These are phyloP conservation scores for Leptomonas pyrrhocoris DNA, from an alignment of 208 protist species.

Conservation along the genomic window DNA sequence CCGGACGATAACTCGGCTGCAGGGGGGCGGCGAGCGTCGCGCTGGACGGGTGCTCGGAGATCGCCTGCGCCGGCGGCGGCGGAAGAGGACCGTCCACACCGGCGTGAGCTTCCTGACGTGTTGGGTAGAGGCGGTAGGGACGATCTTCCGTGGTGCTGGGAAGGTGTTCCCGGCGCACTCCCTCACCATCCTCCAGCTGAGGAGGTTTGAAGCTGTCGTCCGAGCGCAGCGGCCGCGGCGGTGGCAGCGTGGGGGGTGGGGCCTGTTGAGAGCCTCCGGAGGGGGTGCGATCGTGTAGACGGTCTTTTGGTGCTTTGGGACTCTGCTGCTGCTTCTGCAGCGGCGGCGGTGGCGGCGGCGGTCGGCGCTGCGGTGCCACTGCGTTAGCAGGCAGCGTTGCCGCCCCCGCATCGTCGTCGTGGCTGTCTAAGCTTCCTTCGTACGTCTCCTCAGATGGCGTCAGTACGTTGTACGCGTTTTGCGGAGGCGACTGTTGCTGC, in stretches of 20 bases:
- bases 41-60: slow-evolving; percentile 21
- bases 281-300: neutral
- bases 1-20: neutral
- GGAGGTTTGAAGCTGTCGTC: slow-evolving; percentile 2
- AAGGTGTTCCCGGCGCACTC: neutral
- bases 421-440: slow-evolving; percentile 3
- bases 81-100: neutral
- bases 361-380: neutral
- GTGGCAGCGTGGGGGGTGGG: slow-evolving; percentile 20
- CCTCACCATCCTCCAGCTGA: neutral
- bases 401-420: neutral
- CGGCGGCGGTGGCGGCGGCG: neutral
- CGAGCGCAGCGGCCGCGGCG: slow-evolving; percentile 2
- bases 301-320: neutral
- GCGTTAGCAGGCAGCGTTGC: neutral
- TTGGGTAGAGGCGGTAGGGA: neutral
- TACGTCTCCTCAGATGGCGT: slow-evolving; percentile 1
- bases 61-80: slow-evolving; percentile 3
- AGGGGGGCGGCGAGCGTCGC: slow-evolving; percentile 13
- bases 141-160: neutral
- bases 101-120: neutral
- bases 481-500: neutral
- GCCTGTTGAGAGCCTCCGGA: slow-evolving; percentile 9
- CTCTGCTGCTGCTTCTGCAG: neutral
- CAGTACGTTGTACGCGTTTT: neutral